A percentile compares a stretch with the other conserved stretches of the same genome.
Evolutionary conservation across 108 stramenopile genomes (phyloP).

Genomic region (Nannochloropsis gaditana): DNA sequence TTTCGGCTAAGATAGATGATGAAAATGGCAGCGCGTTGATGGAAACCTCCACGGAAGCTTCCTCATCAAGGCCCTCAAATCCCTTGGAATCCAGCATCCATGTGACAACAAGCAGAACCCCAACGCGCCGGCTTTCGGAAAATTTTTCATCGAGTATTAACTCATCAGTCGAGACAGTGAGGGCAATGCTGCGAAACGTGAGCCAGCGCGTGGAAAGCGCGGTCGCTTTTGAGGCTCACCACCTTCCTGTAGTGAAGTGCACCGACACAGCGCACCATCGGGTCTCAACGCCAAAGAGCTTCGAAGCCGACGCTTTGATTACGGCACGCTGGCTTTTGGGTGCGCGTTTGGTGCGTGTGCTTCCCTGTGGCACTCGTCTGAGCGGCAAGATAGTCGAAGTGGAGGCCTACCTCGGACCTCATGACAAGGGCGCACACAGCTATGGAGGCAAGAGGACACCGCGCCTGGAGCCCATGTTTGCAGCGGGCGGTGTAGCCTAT

Average conservation of each 20-base stretch:
- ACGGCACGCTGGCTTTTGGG: slow-evolving; percentile 15
- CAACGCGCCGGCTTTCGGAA: no score
- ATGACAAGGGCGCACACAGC: slow-evolving; percentile 9
- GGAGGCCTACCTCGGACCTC: neutral
- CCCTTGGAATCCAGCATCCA: no score
- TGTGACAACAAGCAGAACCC: no score
- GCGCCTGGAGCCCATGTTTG: neutral
- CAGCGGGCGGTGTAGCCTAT: neutral
- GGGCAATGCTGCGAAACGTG: neutral
- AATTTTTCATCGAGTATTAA: no score
- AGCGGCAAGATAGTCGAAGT: neutral
- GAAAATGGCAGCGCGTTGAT: no score
- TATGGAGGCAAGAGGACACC: slow-evolving; percentile 8
- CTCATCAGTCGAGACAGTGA: no score
- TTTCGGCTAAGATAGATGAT: no score
- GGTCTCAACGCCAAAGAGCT: neutral
- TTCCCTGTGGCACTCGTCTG: neutral
- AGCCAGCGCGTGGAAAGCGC: neutral
- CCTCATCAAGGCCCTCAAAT: no score
- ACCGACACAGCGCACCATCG: neutral
- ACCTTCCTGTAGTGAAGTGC: neutral
- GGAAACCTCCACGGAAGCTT: no score
- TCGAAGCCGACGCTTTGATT: neutral
- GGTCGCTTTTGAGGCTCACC: neutral
- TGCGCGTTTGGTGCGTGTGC: neutral